A percentile compares a stretch with the other conserved stretches of the same genome.
Evolutionary conservation across 2,329 filamentous ascomycete species (phyloP).

Genomic region (Paecilomyces fulvus): DNA sequence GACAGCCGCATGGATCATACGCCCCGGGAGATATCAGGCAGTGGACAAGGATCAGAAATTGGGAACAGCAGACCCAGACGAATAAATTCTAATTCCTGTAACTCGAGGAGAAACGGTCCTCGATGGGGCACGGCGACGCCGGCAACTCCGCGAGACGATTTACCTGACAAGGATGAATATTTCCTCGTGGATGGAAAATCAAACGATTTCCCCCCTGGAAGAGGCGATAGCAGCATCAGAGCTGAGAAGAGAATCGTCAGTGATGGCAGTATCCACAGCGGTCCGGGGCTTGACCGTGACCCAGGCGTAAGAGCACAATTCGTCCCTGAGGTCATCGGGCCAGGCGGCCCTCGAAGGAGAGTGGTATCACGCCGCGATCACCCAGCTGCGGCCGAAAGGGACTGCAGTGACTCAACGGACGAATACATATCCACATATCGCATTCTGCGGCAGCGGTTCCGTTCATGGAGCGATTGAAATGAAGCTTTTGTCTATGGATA

Average conservation of each 20-base stretch:
- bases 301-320: constrained; percentile 9
- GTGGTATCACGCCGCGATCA: not conserved
- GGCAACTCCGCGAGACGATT: not conserved
- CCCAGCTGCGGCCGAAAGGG: constrained; percentile 6
- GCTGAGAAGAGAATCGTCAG: constrained; percentile 7
- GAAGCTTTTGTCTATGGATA: not conserved
- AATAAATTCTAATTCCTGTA: not conserved
- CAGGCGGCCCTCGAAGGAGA: constrained; percentile 2
- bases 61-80: not conserved
- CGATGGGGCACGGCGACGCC: constrained; percentile 4
- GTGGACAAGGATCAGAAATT: not conserved
- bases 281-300: constrained; percentile 12
- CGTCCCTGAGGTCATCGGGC: constrained; percentile 13
- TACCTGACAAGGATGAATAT: constrained; percentile 16
- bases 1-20: not conserved
- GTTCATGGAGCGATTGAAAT: constrained; percentile 5
- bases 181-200: constrained; percentile 22
- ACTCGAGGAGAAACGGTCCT: not conserved
- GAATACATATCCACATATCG: constrained; percentile 13
- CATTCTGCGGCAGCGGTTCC: constrained; percentile 10
- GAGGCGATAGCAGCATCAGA: constrained; percentile 17
- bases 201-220: constrained; percentile 12
- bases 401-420: constrained; percentile 15
- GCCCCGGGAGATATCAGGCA: not conserved
- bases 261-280: constrained; percentile 14